These are phyloP conservation scores for Pelargonium nanum DNA, from an alignment of 345 rosid species.

Conservation along the genomic window DNA sequence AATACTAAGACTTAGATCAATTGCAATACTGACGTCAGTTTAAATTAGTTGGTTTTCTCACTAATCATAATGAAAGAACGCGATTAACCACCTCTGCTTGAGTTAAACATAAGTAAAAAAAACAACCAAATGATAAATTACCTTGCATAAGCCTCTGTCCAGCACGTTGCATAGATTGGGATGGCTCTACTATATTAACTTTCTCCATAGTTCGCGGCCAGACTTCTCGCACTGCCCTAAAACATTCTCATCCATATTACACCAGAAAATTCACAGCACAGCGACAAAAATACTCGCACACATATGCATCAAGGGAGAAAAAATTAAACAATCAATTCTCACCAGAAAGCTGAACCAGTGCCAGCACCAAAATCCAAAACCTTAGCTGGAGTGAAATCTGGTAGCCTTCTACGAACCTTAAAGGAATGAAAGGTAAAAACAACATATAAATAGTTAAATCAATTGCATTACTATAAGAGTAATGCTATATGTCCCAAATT, in stretches of 20 bases:
- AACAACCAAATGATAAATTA: constrained; percentile 12
- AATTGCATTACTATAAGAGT: not conserved
- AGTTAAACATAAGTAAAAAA: not conserved
- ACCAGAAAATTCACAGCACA: not conserved
- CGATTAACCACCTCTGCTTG: no score
- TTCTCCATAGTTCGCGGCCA: constrained; percentile 74
- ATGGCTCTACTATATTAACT: constrained; percentile 81
- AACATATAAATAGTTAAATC: not conserved
- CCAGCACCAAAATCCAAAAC: constrained; percentile 94
- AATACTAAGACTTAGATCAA: no score
- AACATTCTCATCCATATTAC: constrained; percentile 3
- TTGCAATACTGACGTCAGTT: no score
- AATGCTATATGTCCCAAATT: no score
- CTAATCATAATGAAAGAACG: not conserved
- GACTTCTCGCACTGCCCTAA: constrained; percentile 80
- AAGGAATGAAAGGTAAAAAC: constrained; percentile 2
- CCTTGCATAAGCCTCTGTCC: constrained; percentile 74
- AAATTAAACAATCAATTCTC: constrained; percentile 10
- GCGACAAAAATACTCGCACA: not conserved
- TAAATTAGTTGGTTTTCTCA: no score
- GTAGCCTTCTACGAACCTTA: constrained; percentile 66
- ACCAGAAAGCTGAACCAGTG: constrained; percentile 96
- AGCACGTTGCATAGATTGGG: constrained; percentile 93
- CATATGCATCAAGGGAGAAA: not conserved
- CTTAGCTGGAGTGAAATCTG: constrained; percentile 54